A percentile compares a stretch with the other conserved stretches of the same genome.
Evolutionary conservation across 495 filamentous ascomycete genomes (phyloP).

Genomic region (Hypomontagnella submonticulosa): DNA sequence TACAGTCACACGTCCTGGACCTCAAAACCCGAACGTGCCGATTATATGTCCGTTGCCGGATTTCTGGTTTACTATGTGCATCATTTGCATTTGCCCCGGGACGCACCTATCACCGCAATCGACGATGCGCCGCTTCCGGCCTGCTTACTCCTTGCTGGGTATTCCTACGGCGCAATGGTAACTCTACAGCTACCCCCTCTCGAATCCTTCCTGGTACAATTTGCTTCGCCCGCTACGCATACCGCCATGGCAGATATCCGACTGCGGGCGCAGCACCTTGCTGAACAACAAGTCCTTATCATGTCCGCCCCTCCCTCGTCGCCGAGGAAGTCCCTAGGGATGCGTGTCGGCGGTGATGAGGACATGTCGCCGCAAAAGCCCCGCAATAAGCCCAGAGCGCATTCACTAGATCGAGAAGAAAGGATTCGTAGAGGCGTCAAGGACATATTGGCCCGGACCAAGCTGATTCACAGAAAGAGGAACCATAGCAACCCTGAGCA

Average conservation of each 20-base stretch:
- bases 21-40: constrained; percentile 77
- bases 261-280: constrained; percentile 71
- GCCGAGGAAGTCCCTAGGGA: constrained; percentile 46
- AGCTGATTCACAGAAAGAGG: constrained; percentile 41
- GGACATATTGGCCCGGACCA: constrained; percentile 52
- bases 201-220: constrained; percentile 66
- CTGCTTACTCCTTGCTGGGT: constrained; percentile 80
- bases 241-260: constrained; percentile 72
- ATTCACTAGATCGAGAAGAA: constrained; percentile 45
- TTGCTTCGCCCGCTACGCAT: constrained; percentile 61
- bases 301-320: constrained; percentile 41
- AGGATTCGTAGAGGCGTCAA: constrained; percentile 53
- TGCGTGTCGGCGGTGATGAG: constrained; percentile 56
- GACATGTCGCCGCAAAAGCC: constrained; percentile 43
- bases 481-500: constrained; percentile 5
- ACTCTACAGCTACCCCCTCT: constrained; percentile 75
- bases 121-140: constrained; percentile 5
- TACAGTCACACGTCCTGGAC: constrained; percentile 87
- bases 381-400: constrained; percentile 41
- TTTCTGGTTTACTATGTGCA: constrained; percentile 80
- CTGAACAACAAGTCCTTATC: constrained; percentile 60
- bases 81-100: constrained; percentile 48
- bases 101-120: background rate
- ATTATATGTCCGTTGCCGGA: constrained; percentile 82
- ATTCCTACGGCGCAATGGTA: constrained; percentile 92